phyloP scores from a whole-genome alignment of 306 rosid genomes.

The Biancaea sappan region DNA sequence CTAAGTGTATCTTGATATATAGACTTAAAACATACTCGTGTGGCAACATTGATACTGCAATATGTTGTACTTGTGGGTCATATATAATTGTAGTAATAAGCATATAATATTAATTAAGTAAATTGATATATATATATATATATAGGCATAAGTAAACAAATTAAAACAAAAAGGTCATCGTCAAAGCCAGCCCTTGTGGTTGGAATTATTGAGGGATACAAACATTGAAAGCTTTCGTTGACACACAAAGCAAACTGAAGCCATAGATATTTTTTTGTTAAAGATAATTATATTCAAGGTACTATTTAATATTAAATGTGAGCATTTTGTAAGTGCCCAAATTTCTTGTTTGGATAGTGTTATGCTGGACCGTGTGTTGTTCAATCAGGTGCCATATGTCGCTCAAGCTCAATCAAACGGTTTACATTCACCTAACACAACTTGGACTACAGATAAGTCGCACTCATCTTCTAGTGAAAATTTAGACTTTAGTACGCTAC shows the following conservation, averaged over 20 bases:
- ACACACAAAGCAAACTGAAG: conserved; percentile 38
- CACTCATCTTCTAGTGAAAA: no score
- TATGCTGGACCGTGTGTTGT: no score
- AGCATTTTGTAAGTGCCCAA: no score
- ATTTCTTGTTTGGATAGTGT: no score
- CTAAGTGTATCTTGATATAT: no score
- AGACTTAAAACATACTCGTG: background rate
- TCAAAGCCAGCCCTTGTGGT: conserved; percentile 55
- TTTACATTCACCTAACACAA: no score
- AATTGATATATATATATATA: background rate
- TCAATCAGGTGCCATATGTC: no score
- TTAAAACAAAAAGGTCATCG: conserved; percentile 37
- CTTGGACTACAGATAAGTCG: no score
- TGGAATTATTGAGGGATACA: conserved; percentile 66
- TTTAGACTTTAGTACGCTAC: no score
- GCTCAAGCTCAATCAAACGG: no score
- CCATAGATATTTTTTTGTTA: background rate
- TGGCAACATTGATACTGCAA: background rate
- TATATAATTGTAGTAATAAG: conserved; percentile 13
- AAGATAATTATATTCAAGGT: no score
- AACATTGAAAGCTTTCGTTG: conserved; percentile 68
- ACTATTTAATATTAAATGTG: no score
- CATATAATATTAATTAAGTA: background rate
- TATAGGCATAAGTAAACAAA: background rate
- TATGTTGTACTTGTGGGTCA: background rate